Evolutionary conservation across 495 filamentous ascomycete species (phyloP).

Genomic region (Neurospora sublineolata): DNA sequence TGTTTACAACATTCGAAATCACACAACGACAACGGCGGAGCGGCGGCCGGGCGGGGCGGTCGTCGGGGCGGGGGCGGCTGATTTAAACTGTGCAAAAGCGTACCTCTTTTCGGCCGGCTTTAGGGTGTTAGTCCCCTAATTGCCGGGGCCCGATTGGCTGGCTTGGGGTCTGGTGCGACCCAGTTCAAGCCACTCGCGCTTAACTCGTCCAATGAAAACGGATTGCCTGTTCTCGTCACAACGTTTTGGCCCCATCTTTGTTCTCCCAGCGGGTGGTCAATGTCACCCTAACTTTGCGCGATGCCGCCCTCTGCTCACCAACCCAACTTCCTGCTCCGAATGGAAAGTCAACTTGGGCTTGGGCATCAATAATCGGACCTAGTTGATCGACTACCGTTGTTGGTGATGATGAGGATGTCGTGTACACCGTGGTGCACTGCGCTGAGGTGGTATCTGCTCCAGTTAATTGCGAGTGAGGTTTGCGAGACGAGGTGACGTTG

Average conservation of each 20-base stretch:
- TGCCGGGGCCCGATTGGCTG: neutral
- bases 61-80: neutral
- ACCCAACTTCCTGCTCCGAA: neutral
- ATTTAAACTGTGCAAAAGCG: neutral
- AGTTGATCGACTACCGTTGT: neutral
- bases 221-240: neutral
- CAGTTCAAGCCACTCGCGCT: neutral
- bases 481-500: neutral
- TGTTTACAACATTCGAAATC: neutral
- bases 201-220: neutral
- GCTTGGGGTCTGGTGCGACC: neutral
- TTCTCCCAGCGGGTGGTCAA: neutral
- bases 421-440: neutral
- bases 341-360: neutral
- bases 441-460: neutral
- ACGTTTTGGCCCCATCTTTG: neutral
- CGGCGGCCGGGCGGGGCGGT: neutral
- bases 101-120: neutral
- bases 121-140: neutral
- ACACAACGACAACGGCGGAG: neutral
- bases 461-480: neutral
- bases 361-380: neutral
- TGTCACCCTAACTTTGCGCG: neutral
- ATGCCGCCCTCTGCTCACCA: neutral
- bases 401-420: neutral